Conservation (phyloP, 768 basidiomycete genomes). For the Mycena haematopus region DNA sequence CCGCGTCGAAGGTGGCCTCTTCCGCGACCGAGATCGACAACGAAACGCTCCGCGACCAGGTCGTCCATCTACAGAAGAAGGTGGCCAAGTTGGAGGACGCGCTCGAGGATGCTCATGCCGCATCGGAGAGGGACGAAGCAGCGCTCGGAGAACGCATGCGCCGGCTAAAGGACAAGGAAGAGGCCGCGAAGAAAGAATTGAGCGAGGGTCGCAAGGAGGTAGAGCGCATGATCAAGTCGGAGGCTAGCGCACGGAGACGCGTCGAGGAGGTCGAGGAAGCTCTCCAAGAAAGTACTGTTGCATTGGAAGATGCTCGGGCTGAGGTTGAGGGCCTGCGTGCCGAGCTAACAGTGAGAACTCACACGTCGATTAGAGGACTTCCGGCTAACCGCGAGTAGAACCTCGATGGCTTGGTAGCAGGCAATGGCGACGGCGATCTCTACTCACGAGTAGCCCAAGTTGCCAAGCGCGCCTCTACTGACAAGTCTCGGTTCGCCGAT, state of each 20-base stretch:
- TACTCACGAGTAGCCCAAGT: conserved; percentile 55
- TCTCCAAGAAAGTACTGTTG: conserved; percentile 82
- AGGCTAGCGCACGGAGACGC: conserved; percentile 64
- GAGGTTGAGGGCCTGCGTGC: conserved; percentile 83
- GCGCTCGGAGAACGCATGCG: conserved; percentile 66
- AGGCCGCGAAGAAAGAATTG: conserved; percentile 73
- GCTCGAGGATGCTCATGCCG: conserved; percentile 76
- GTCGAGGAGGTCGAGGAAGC: conserved; percentile 91
- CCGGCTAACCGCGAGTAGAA: conserved; percentile 50
- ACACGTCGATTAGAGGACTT: conserved; percentile 1
- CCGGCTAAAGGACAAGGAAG: conserved; percentile 77
- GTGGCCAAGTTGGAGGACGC: conserved; percentile 80
- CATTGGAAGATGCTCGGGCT: conserved; percentile 87
- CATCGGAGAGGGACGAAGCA: conserved; percentile 77
- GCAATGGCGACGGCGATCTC: conserved; percentile 44
- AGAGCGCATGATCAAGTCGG: conserved; percentile 66
- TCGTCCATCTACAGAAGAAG: conserved; percentile 85
- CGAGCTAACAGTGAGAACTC: conserved; percentile 71
- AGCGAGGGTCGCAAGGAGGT: conserved; percentile 67
- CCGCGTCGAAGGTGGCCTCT: conserved; percentile 46
- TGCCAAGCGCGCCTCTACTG: conserved; percentile 54
- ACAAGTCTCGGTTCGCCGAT: conserved; percentile 56
- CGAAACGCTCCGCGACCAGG: conserved; percentile 87
- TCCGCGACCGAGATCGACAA: conserved; percentile 94
- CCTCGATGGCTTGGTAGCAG: conserved; percentile 64